Evolutionary conservation across 1,284 basidiomycete genomes (phyloP).

Genomic region (Pseudozyma hubeiensis): DNA sequence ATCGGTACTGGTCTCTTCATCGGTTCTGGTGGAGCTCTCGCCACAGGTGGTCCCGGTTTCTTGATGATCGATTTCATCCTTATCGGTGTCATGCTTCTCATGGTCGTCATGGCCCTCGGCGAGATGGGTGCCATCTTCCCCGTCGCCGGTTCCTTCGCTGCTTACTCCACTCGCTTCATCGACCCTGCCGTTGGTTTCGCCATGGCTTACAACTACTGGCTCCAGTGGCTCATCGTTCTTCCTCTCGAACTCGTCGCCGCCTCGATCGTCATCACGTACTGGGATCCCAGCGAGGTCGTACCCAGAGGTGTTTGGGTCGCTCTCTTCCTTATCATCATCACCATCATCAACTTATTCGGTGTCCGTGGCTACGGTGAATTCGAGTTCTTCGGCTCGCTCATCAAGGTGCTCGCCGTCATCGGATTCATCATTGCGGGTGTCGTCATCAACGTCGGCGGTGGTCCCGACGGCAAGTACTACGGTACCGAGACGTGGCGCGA

Average conservation of each 20-base stretch:
- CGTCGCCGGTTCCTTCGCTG: constrained; percentile 65
- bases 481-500: constrained; percentile 61
- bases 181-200: constrained; percentile 65
- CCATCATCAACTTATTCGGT: constrained; percentile 65
- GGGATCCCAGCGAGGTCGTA: constrained; percentile 53
- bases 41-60: constrained; percentile 72
- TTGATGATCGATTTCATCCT: constrained; percentile 67
- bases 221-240: constrained; percentile 65
- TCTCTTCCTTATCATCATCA: constrained; percentile 57
- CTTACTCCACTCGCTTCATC: constrained; percentile 65
- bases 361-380: constrained; percentile 66
- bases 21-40: constrained; percentile 71
- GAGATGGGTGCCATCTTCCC: constrained; percentile 64
- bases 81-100: constrained; percentile 68
- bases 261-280: constrained; percentile 62
- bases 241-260: constrained; percentile 65
- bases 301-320: constrained; percentile 61
- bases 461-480: constrained; percentile 52
- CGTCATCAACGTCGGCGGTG: constrained; percentile 64
- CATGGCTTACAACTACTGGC: constrained; percentile 66
- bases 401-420: constrained; percentile 66
- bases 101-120: constrained; percentile 69
- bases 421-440: constrained; percentile 66
- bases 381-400: constrained; percentile 58
- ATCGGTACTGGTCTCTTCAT: constrained; percentile 72